Evolutionary conservation across 148 eudicot genomes (phyloP).

Genomic region (Simmondsia chinensis): DNA sequence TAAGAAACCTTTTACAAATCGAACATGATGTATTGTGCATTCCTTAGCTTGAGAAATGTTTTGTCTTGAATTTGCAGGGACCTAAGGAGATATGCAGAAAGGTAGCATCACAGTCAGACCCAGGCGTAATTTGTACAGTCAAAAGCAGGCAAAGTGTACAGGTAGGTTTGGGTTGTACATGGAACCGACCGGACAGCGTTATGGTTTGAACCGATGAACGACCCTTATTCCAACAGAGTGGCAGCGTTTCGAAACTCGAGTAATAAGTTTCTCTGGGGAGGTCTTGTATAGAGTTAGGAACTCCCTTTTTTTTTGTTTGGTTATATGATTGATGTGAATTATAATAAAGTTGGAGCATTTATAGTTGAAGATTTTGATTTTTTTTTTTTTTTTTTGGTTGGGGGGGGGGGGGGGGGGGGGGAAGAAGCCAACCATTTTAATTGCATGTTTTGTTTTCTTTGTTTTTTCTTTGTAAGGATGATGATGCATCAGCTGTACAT

Average conservation of each 20-base stretch:
- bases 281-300: slow-evolving; percentile 13
- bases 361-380: no score
- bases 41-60: neutral
- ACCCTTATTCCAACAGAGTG: neutral
- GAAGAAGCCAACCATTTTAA: no score
- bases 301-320: slow-evolving; percentile 2
- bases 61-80: slow-evolving; percentile 24
- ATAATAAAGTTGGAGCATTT: no score
- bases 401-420: no score
- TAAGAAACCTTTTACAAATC: no score
- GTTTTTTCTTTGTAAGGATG: no score
- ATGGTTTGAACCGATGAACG: neutral
- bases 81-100: slow-evolving; percentile 21
- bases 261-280: neutral
- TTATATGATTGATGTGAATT: slow-evolving; percentile 6
- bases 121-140: slow-evolving; percentile 8
- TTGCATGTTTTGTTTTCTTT: no score
- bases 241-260: neutral
- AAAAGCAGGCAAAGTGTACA: slow-evolving; percentile 22
- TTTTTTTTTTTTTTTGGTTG: no score
- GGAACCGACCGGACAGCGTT: neutral
- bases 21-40: neutral
- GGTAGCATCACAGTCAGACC: slow-evolving; percentile 12
- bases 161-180: no score
- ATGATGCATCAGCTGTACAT: no score